Evolutionary conservation across 2,329 filamentous ascomycete genomes (phyloP), one percentile per base, ranked within the genome.

Genomic region (Cytospora schulzeri): DNA sequence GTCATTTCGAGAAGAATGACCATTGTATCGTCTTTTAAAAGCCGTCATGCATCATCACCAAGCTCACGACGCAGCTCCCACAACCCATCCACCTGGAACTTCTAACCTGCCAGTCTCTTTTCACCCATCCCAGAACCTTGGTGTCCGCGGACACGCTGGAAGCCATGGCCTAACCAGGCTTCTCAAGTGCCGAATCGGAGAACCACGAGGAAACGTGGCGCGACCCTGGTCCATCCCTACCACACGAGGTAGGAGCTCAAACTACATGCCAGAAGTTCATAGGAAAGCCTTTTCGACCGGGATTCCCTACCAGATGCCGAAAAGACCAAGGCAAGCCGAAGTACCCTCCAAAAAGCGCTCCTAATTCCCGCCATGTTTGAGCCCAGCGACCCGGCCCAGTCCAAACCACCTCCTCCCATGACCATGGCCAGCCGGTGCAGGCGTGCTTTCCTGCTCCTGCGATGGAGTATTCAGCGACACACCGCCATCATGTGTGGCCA

Each of bases 361-460:
- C 60, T 63, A 63, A 1, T 57, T 29, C n/a, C 38, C 66, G 3
- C 53, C 22, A 12, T 67, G 52, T 38, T 65, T 62, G 15, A 57
- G 59, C n/a, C 56, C 60, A 4, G 66, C 41, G 14, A 54, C 52
- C 19, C 66, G 51, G 24, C 65, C 62, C 14, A 67, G 29, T 1
- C 57, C 60, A 22, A 67, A 63, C 63, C 66, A 66, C 35, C 58
- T 66, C 31, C 60, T 67, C 2, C 65, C 65, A 15, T 66, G 55
- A 28, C 35, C 35, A 22, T 55, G 29, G 1, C 62, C 57, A 22
- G 33, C 26, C 17, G 29, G 51, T 19, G 24, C n/a, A 2, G 22
- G 51, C 15, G 12, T 29, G 9, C 17, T 26, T 12, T 51, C 57
- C 29, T 48, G 48, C 2, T 61, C 58, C 24, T 60, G 51, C 7